Base-by-base conservation (phyloP, 352 stramenopile genomes). In the Lagenidium giganteum region DNA sequence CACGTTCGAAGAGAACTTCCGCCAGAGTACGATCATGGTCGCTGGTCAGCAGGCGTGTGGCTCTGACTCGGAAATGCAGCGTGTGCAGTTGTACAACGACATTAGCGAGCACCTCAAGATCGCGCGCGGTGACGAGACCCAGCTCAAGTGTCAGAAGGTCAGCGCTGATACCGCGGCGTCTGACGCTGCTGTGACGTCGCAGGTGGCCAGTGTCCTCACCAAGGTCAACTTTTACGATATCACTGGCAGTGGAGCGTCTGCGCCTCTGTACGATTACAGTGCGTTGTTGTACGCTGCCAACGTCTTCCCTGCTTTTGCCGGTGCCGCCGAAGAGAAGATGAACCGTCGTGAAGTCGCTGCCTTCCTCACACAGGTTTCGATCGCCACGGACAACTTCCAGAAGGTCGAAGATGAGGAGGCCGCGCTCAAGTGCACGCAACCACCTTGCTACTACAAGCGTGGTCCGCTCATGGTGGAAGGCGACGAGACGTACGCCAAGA, bases 271-370 rank as follows among this genome's bases (percentile, higher is more conserved):
- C 28, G 27, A 37, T 23, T 37, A 37, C 40, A 13, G 12, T 17
- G n/a, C 40, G 18, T 47, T 47, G 8, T 24, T 47, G 25, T 36
- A 20, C 29, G 40, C 40, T 30, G 21, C 40, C 26, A 25, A 20
- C 25, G 26, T 30, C 8, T 60, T 54, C 37, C 51, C 51, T 14
- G 32, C 26, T 17, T 60, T 60, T 41, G 51, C 51, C 28, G 41
- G 30, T 28, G 28, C 51, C n/a, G 35, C 42, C 29, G 27, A 54
- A 8, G 43, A 36, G 16, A 29, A 9, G 18, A 30, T n/a, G 6
- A 42, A 42, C 24, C 17, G 23, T 23, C 42, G 30, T 12, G 42
- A 51, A 32, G 5, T 51, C n/a, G 42, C 42, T 51, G 42, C 42
- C 5, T 51, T 51, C 22, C 32, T 51, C 25, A 18, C 42, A 20